Percentiles rank a stretch among this genome's conserved stretches.
These are phyloP conservation scores for Curvularia verruculosa DNA, from an alignment of 2,329 filamentous ascomycete species.

Conservation along the genomic window DNA sequence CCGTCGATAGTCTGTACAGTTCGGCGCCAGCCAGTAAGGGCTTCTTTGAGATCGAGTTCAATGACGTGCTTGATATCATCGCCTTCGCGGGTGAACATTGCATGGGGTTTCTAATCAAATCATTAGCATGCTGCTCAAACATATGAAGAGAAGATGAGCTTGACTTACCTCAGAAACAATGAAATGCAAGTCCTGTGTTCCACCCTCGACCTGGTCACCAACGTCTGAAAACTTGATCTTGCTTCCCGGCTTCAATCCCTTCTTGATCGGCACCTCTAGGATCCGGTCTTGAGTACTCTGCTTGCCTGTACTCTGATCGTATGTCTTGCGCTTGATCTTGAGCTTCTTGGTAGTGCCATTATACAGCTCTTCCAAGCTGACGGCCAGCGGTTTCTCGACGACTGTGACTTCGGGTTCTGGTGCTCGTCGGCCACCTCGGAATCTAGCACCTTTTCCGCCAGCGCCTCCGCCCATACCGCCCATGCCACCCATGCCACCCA, in stretches of 20 bases:
- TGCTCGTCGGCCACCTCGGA: conserved; percentile 52
- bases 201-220: conserved; percentile 96
- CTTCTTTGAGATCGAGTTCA: conserved; percentile 88
- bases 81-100: conserved; percentile 82
- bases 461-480: conserved; percentile 55
- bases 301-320: conserved; percentile 79
- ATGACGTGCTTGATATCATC: conserved; percentile 83
- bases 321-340: conserved; percentile 96
- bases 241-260: conserved; percentile 91
- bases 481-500: conserved; percentile 42
- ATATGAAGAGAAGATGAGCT: conserved; percentile 3
- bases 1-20: conserved; percentile 95
- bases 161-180: conserved; percentile 85
- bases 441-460: conserved; percentile 46
- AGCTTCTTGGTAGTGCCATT: conserved; percentile 92
- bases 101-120: conserved; percentile 75
- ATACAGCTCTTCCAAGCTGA: conserved; percentile 88
- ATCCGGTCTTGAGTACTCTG: conserved; percentile 87
- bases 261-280: conserved; percentile 92
- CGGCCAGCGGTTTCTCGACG: conserved; percentile 79
- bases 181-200: conserved; percentile 93
- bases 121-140: conserved; percentile 23
- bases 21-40: conserved; percentile 88
- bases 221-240: conserved; percentile 99
- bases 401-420: conserved; percentile 85